Evolutionary conservation across 1,284 basidiomycete species (phyloP).

Genomic region (Pseudozyma pruni): DNA sequence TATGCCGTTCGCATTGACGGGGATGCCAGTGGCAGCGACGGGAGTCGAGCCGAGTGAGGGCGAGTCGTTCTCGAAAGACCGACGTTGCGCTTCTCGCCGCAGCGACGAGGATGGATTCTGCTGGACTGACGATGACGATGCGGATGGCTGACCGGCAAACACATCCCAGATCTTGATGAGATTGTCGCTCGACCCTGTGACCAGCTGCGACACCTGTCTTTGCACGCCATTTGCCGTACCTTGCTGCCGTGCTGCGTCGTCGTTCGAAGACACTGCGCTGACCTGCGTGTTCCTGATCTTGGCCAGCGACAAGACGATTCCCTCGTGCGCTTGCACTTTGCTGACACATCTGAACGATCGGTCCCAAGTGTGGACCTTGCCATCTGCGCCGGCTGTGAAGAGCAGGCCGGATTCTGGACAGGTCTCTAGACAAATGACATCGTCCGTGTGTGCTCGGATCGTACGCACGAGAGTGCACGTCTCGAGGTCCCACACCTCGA

Average conservation of each 20-base stretch:
- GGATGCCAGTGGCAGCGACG: neutral
- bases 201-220: constrained; percentile 24
- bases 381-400: constrained; percentile 56
- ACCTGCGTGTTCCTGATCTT: constrained; percentile 7
- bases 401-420: constrained; percentile 64
- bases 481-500: constrained; percentile 88
- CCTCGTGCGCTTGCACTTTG: constrained; percentile 45
- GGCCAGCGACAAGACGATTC: constrained; percentile 30
- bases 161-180: constrained; percentile 64
- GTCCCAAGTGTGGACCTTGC: constrained; percentile 54
- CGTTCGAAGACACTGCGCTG: neutral
- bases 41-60: constrained; percentile 17
- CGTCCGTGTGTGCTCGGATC: constrained; percentile 82
- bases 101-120: constrained; percentile 2
- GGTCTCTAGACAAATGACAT: constrained; percentile 46
- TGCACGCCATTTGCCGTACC: neutral
- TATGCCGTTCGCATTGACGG: constrained; percentile 2
- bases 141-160: neutral
- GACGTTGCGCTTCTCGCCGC: constrained; percentile 20
- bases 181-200: constrained; percentile 56
- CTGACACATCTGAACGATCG: constrained; percentile 60
- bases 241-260: neutral
- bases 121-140: neutral
- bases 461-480: constrained; percentile 85
- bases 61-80: constrained; percentile 9